Evolutionary conservation across 345 rosid genomes (phyloP).

Genomic region (Xanthoceras sorbifolium): DNA sequence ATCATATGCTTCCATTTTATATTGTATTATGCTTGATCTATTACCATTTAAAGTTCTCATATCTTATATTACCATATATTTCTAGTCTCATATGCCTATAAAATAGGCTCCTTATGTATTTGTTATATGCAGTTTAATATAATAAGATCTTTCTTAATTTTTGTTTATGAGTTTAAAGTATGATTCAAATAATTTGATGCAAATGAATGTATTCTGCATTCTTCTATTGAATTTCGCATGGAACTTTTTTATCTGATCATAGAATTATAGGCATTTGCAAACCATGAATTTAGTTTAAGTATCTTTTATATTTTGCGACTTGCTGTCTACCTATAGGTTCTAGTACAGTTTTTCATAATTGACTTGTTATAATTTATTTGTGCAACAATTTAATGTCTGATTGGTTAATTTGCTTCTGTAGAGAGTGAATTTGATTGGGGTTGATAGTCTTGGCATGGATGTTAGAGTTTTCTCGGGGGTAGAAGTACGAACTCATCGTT

Average conservation of each 20-base stretch:
- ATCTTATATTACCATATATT: neutral
- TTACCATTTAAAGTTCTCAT: neutral
- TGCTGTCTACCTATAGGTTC: neutral
- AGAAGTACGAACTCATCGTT: constrained; percentile 85
- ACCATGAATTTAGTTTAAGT: neutral
- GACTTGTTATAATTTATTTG: neutral
- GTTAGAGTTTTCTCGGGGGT: constrained; percentile 69
- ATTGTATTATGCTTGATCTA: neutral
- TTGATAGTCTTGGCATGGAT: constrained; percentile 94
- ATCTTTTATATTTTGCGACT: neutral
- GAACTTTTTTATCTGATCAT: neutral
- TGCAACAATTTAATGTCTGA: constrained; percentile 17
- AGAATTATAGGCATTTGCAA: neutral
- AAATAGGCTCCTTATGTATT: too few species aligned
- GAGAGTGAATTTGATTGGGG: constrained; percentile 78
- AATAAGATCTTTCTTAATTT: neutral
- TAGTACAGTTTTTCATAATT: neutral
- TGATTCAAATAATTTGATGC: neutral
- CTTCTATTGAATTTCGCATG: neutral
- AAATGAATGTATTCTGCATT: neutral
- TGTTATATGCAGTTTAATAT: too few species aligned
- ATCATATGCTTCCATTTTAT: too few species aligned
- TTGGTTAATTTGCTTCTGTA: constrained; percentile 21
- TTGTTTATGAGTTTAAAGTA: too few species aligned
- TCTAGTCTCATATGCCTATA: neutral